Evolutionary conservation across 2,329 filamentous ascomycete species (phyloP).

Genomic region (Aspergillus novofumigatus): DNA sequence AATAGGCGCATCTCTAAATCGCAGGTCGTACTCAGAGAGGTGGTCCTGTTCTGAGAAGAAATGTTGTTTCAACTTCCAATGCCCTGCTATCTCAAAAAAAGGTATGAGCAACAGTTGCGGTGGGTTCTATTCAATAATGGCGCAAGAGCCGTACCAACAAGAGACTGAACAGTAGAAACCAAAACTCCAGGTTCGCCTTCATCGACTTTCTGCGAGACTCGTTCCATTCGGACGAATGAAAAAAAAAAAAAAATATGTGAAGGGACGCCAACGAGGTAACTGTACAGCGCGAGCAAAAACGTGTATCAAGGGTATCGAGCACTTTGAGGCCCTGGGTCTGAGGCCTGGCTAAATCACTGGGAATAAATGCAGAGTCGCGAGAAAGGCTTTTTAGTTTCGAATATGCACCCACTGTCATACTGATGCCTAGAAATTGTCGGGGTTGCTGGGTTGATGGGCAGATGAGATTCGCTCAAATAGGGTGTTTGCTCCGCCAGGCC

Average conservation of each 20-base stretch:
- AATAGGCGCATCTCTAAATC: slow-evolving; percentile 5
- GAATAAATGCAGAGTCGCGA: background rate
- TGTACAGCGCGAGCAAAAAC: slow-evolving; percentile 22
- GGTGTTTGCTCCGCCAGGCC: slow-evolving; percentile 7
- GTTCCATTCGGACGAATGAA: background rate
- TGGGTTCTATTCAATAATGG: background rate
- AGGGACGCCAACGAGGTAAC: background rate
- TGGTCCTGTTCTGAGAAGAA: background rate
- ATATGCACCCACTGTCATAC: slow-evolving; percentile 10
- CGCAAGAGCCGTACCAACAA: background rate
- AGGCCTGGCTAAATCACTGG: background rate
- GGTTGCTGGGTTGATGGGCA: slow-evolving; percentile 30
- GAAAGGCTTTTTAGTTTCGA: background rate
- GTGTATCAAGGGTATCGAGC: slow-evolving; percentile 25
- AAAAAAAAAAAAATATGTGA: background rate
- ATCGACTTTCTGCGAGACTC: background rate
- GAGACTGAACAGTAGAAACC: background rate
- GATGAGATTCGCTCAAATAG: slow-evolving; percentile 20
- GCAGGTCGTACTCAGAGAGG: background rate
- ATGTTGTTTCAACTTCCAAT: slow-evolving; percentile 12
- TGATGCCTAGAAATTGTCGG: slow-evolving; percentile 9
- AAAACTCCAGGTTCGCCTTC: background rate
- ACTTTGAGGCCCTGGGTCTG: slow-evolving; percentile 2
- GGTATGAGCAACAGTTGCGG: background rate
- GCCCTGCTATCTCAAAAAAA: background rate